Base-by-base conservation (phyloP, 2,329 filamentous ascomycete genomes). In the Ceratocystis cubensis region DNA sequence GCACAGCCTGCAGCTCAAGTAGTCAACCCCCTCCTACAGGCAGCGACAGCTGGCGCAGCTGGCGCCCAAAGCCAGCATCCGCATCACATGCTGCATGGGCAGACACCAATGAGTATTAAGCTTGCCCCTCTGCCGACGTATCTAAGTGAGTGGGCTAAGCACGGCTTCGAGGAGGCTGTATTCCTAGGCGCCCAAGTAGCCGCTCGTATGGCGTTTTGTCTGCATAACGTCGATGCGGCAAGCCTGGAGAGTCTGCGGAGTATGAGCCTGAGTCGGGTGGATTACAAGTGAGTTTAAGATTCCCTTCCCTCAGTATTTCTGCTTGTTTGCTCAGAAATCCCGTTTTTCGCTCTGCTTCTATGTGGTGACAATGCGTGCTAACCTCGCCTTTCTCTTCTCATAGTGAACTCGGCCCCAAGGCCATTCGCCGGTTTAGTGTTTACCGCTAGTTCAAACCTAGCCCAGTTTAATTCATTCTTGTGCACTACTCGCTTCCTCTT, bases 21-120 rank as follows among this genome's bases (percentile, higher is more conserved):
- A 7, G 91, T 96, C 59, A 96, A 97, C 74, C 92, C 93, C 15
- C 86, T 97, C 2, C 83, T 97, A 3, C 88, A 96, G 68, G 93
- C 93, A 3, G 94, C 94, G 1, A 96, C 93, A 0, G 91, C 88
- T 2, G 87, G 86, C 1, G 84, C 84, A 61, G 74, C 81, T 57
- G 76, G 80, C 64, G 77, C 81, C 66, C 57, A 67, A 65, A 37
- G 72, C 74, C 5, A 73, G 75, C 73, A 0, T 57, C 45, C 44
- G 25, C 79, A 81, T 70, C 82, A 84, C 73, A 22, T 20, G 48
- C 83, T 81, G 73, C 83, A 84, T 73, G 81, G 81, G 71, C 83
- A 85, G 78, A 94, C 91, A 6, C 92, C 92, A 0, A 96, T 88
- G 28, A 87, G 84, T 63, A 92, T 96, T 78, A 93, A 90, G 79